phyloP scores from a whole-genome alignment of 23 red algal genomes.

The Gracilaria gracilis region DNA sequence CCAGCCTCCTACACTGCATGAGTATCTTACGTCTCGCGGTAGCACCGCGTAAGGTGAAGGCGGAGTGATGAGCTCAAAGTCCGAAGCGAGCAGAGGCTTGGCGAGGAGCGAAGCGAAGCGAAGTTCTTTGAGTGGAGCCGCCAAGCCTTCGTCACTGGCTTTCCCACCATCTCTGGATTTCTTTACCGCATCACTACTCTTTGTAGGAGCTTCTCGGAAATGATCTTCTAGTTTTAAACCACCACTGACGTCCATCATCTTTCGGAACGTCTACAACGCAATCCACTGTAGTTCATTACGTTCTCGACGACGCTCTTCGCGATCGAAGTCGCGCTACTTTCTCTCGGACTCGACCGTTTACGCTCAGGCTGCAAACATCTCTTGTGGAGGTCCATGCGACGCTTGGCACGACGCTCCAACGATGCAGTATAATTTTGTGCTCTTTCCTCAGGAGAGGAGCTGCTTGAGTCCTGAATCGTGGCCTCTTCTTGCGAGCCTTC shows the following conservation, averaged over 20 bases:
- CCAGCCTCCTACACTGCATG: neutral
- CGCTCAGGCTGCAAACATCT: neutral
- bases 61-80: too few relatives aligned
- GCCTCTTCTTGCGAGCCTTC: neutral
- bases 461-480: too few relatives aligned
- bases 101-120: too few relatives aligned
- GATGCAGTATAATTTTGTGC: neutral
- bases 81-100: too few relatives aligned
- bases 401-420: neutral
- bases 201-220: too few relatives aligned
- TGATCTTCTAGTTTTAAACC: neutral
- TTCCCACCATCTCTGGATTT: too few relatives aligned
- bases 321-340: neutral
- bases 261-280: neutral
- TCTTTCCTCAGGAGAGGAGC: neutral
- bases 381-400: neutral
- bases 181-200: too few relatives aligned
- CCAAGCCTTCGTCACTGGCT: too few relatives aligned
- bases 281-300: neutral
- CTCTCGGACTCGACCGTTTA: neutral
- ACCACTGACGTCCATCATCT: neutral
- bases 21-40: neutral
- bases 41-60: neutral
- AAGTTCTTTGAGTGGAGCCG: too few relatives aligned
- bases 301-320: neutral